Conservation (phyloP, 345 rosid genomes). For the Eucalyptus pauciflora region DNA sequence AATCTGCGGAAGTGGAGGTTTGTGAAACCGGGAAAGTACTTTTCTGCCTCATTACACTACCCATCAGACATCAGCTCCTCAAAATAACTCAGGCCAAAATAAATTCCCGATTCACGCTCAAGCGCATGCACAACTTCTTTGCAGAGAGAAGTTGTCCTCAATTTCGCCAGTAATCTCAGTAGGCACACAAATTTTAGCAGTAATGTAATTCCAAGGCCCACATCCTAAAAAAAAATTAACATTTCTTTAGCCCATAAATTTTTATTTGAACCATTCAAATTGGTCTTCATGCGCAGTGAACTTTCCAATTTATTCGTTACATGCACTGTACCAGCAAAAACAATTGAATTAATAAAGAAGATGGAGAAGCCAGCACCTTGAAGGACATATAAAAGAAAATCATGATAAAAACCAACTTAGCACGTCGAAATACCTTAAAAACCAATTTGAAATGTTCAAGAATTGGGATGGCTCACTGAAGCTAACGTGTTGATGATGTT, state of each 20-base stretch:
- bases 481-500: too few relatives aligned
- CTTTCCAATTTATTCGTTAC: too few relatives aligned
- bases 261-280: background rate
- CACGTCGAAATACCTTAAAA: background rate
- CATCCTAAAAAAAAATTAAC: background rate
- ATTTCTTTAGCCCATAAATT: background rate
- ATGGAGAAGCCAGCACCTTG: background rate
- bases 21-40: slow-evolving; percentile 48
- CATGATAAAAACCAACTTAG: too few relatives aligned
- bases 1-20: slow-evolving; percentile 22
- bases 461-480: too few relatives aligned
- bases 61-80: slow-evolving; percentile 16
- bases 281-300: background rate
- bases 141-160: background rate
- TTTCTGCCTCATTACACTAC: slow-evolving; percentile 43
- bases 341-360: too few relatives aligned
- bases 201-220: background rate
- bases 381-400: background rate
- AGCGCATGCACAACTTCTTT: background rate
- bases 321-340: too few relatives aligned
- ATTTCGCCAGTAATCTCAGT: background rate
- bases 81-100: slow-evolving; percentile 22
- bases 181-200: background rate
- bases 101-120: slow-evolving; percentile 16
- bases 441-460: too few relatives aligned